phyloP scores from a whole-genome alignment of 495 filamentous ascomycete species.

The Xylaria cubensis region DNA sequence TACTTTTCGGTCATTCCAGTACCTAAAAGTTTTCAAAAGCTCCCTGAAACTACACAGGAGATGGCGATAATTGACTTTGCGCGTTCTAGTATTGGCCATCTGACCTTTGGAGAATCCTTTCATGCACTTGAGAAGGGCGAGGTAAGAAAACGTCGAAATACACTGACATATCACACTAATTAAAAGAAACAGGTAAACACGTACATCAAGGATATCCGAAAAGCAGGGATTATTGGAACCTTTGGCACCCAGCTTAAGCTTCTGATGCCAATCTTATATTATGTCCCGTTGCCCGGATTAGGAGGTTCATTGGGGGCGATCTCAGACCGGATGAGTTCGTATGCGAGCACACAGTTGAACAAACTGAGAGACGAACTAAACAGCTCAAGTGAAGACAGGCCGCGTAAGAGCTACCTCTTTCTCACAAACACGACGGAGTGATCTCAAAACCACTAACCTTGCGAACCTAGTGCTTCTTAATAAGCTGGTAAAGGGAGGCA shows the following conservation, averaged over 20 bases:
- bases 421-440: too few relatives aligned
- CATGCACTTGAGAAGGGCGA: slow-evolving; percentile 58
- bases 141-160: slow-evolving; percentile 34
- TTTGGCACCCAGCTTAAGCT: background rate
- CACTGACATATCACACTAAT: background rate
- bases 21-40: background rate
- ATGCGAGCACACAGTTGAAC: background rate
- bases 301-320: background rate
- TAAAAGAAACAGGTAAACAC: background rate
- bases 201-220: slow-evolving; percentile 10
- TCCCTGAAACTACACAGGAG: background rate
- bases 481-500: background rate
- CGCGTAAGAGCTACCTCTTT: background rate
- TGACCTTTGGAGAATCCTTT: slow-evolving; percentile 66
- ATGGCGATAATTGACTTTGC: background rate
- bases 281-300: slow-evolving; percentile 6
- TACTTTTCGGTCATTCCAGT: background rate
- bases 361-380: background rate
- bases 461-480: background rate
- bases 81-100: slow-evolving; percentile 47
- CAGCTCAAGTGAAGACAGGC: background rate
- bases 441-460: background rate
- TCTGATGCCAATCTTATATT: background rate
- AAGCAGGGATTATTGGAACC: slow-evolving; percentile 25
- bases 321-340: background rate